Conservation (phyloP, 1,139 yeast species). For the Debaryomyces subglobosus region DNA sequence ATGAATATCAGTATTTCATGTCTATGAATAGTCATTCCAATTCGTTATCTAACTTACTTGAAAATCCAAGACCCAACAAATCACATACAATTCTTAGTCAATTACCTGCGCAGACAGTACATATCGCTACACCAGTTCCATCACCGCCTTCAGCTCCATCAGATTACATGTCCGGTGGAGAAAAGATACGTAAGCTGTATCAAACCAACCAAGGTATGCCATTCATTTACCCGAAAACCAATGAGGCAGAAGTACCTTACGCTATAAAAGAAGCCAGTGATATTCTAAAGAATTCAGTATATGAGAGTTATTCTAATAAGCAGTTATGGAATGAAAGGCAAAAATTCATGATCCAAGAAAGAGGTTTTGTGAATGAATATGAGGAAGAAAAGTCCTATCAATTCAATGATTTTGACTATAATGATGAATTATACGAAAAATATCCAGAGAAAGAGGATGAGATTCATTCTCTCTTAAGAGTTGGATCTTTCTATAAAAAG, state of each 20-base stretch:
- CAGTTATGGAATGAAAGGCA: slow-evolving; percentile 77
- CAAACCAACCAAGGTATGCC: slow-evolving; percentile 84
- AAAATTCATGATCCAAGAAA: slow-evolving; percentile 71
- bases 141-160: slow-evolving; percentile 77
- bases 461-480: slow-evolving; percentile 52
- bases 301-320: slow-evolving; percentile 64
- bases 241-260: slow-evolving; percentile 54
- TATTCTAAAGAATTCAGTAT: slow-evolving; percentile 62
- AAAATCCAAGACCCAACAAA: slow-evolving; percentile 59
- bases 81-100: slow-evolving; percentile 57
- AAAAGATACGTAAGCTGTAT: slow-evolving; percentile 69
- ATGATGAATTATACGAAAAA: slow-evolving; percentile 19
- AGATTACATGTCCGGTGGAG: slow-evolving; percentile 58
- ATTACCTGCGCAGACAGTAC: slow-evolving; percentile 66
- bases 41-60: slow-evolving; percentile 56
- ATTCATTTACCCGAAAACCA: slow-evolving; percentile 62
- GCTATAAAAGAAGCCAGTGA: slow-evolving; percentile 77
- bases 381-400: slow-evolving; percentile 13
- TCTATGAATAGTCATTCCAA: slow-evolving; percentile 47
- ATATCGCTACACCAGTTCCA: slow-evolving; percentile 88
- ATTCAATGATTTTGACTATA: slow-evolving; percentile 26
- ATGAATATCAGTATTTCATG: slow-evolving; percentile 40
- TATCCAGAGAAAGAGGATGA: slow-evolving; percentile 38
- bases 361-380: slow-evolving; percentile 58
- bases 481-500: slow-evolving; percentile 60